Evolutionary conservation across 345 rosid species (phyloP), one percentile per base, ranked within the genome.

Genomic region (Boechera retrofracta): DNA sequence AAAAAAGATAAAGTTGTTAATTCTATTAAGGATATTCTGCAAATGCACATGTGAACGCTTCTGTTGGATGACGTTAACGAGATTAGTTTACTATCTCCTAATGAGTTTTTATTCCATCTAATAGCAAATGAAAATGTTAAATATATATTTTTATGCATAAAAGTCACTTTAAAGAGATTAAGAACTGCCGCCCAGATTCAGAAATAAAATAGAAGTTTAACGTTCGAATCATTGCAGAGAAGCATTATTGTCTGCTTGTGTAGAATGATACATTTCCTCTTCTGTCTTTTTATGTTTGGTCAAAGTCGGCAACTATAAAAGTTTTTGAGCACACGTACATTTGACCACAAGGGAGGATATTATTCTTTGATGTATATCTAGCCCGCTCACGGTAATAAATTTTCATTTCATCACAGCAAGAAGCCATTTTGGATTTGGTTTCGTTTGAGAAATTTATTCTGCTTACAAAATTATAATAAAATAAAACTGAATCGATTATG

Each of bases 291-390:
- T 38, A 53, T 51, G 2, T 53, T 21, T 54, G 33, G 80, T 77
- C 80, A 69, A 77, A 29, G 51, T 54, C 15, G 80, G 80, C 80
- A 76, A 69, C 70, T 53, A 77, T 6, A 53, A 61, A 15, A 69
- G 47, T 33, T 44, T 32, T 56, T 45, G 69, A 9, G 10, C 45
- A 29, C 33, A 75, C 62, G 54, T 75, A 58, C 67, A 69, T 76
- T 52, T 69, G 64, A 61, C 75, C 16, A 51, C 38, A 52, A 49
- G 48, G 6, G 56, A 21, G 6, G 55, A 54, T 76, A 54, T 42
- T 32, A 59, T 68, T 28, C 28, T 44, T 38, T 69, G 10, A 8
- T 38, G 2, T 38, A 38, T 9, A 9, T 35, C 7, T 3, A 12
- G 10, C 31, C 60, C 42, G 6, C 15, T 57, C 29, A 73, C 32